phyloP scores from a whole-genome alignment of 768 basidiomycete genomes.

The Mycena maculata region DNA sequence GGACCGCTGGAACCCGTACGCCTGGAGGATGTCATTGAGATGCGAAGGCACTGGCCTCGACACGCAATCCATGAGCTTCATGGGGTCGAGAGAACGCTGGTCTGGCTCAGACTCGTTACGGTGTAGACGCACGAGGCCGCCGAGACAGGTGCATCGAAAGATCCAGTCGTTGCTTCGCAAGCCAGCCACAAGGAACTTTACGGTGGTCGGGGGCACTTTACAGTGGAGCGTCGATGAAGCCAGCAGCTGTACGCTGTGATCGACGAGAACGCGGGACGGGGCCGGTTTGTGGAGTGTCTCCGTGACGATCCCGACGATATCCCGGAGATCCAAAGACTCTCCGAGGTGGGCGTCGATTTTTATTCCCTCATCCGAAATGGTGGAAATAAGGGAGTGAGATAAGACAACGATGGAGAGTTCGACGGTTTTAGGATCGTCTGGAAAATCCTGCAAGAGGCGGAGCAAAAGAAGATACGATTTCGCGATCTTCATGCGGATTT shows the following conservation, averaged over 20 bases:
- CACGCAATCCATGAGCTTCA: slow-evolving; percentile 52
- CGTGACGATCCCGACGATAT: slow-evolving; percentile 56
- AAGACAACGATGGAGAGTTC: slow-evolving; percentile 65
- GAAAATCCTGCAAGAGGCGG: slow-evolving; percentile 59
- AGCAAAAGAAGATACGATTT: slow-evolving; percentile 54
- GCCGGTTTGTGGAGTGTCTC: slow-evolving; percentile 57
- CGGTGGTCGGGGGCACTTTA: slow-evolving; percentile 54
- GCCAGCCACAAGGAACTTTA: slow-evolving; percentile 66
- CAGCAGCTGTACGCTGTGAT: slow-evolving; percentile 65
- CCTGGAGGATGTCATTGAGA: slow-evolving; percentile 57
- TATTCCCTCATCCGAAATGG: slow-evolving; percentile 52
- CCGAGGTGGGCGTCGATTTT: slow-evolving; percentile 51
- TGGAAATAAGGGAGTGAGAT: slow-evolving; percentile 61
- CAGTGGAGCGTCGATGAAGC: slow-evolving; percentile 57
- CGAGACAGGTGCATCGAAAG: slow-evolving; percentile 62
- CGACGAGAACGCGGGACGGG: slow-evolving; percentile 55
- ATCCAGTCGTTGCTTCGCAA: slow-evolving; percentile 67
- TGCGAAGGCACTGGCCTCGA: slow-evolving; percentile 60
- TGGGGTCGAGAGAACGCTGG: slow-evolving; percentile 60
- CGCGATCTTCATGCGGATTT: slow-evolving; percentile 64
- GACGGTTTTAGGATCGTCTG: slow-evolving; percentile 60
- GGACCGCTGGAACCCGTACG: slow-evolving; percentile 60
- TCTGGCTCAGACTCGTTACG: slow-evolving; percentile 56
- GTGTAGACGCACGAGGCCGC: slow-evolving; percentile 65
- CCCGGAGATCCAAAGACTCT: slow-evolving; percentile 55